A percentile compares a stretch with the other conserved stretches of the same genome.
Evolutionary conservation across 345 rosid species (phyloP).

Genomic region (Clausena lansium): DNA sequence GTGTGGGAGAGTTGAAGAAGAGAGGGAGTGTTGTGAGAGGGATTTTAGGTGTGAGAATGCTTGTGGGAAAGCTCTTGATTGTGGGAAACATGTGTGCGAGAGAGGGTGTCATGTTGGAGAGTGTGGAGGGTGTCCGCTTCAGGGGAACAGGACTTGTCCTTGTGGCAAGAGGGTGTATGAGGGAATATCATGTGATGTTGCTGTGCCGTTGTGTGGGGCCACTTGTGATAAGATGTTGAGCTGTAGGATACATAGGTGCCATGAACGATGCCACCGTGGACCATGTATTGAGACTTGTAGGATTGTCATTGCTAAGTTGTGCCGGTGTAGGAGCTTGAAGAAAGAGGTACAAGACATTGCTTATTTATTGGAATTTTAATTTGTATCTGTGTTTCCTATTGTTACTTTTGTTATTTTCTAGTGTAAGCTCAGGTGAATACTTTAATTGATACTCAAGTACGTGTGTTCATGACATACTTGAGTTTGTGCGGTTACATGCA

Average conservation of each 20-base stretch:
- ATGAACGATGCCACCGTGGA: conserved; percentile 84
- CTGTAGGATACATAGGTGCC: conserved; percentile 79
- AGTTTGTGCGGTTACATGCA: not conserved
- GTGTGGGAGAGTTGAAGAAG: conserved; percentile 60
- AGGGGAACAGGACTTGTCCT: conserved; percentile 86
- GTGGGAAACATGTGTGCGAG: conserved; percentile 75
- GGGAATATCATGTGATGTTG: conserved; percentile 76
- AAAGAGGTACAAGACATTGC: conserved; percentile 65
- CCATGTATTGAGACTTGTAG: conserved; percentile 83
- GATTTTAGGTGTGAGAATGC: conserved; percentile 68
- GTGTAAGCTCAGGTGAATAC: conserved; percentile 2
- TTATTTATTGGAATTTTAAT: not conserved
- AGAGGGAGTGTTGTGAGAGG: conserved; percentile 73
- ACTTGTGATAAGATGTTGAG: conserved; percentile 77
- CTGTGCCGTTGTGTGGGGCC: conserved; percentile 67
- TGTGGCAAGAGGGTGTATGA: conserved; percentile 78
- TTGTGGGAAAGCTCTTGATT: conserved; percentile 51
- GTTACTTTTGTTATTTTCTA: not conserved
- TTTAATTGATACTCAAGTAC: not conserved
- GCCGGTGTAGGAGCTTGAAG: conserved; percentile 73
- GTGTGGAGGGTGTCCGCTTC: conserved; percentile 77
- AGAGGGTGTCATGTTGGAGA: conserved; percentile 75
- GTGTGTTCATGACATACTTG: not conserved
- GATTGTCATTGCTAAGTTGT: conserved; percentile 61
- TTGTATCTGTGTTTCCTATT: not conserved